phyloP scores from a whole-genome alignment of 805 yeast species.

The Saccharomycopsis amapae region DNA sequence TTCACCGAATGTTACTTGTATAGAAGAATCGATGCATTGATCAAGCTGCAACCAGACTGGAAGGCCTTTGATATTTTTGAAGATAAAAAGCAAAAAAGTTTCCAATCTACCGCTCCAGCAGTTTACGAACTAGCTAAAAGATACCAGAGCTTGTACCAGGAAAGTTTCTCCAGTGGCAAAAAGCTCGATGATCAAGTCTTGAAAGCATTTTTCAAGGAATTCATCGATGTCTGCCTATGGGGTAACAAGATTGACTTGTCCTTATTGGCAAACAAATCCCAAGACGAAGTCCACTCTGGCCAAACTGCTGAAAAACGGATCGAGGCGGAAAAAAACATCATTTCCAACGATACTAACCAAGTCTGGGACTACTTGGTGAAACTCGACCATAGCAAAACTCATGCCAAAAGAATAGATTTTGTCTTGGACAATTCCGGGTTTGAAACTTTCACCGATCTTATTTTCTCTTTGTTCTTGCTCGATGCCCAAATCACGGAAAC shows the following conservation, averaged over 20 bases:
- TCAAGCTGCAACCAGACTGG: constrained; percentile 35
- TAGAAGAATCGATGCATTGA: constrained; percentile 46
- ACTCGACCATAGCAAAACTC: constrained; percentile 10
- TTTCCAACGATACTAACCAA: constrained; percentile 62
- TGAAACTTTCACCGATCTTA: constrained; percentile 83
- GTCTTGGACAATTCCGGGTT: constrained; percentile 93
- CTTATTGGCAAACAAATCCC: constrained; percentile 75
- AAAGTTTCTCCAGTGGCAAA: constrained; percentile 20
- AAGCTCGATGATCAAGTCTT: constrained; percentile 25
- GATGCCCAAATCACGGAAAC: constrained; percentile 59
- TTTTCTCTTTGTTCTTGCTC: constrained; percentile 56
- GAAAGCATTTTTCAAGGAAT: constrained; percentile 64
- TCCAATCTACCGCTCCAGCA: constrained; percentile 66
- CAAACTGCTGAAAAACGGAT: constrained; percentile 88
- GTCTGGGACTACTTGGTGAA: constrained; percentile 62
- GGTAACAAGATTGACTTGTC: constrained; percentile 97
- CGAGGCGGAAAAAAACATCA: constrained; percentile 69
- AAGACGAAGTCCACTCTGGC: constrained; percentile 82
- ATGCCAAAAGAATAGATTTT: constrained; percentile 54
- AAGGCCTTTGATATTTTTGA: constrained; percentile 54
- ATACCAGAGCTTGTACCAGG: constrained; percentile 36
- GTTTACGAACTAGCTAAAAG: constrained; percentile 75
- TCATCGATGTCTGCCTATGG: constrained; percentile 87
- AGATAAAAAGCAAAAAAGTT: constrained; percentile 62
- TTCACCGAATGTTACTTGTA: constrained; percentile 80